These are phyloP conservation scores for Ophiostoma sp. DNA, from an alignment of 2,329 filamentous ascomycete genomes.

Conservation along the genomic window DNA sequence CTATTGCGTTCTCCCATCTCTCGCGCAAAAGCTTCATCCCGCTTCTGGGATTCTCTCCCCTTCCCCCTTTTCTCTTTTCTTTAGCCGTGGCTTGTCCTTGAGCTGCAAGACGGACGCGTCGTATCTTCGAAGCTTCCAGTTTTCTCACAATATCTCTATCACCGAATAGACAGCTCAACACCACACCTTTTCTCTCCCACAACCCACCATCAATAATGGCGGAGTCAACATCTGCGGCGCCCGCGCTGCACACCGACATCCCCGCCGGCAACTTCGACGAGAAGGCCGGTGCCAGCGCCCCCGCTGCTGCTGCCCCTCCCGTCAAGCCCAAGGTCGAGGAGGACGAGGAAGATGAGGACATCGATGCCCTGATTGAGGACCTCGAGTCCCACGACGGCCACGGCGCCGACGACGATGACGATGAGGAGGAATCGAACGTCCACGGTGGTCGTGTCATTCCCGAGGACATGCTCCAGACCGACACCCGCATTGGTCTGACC, in stretches of 20 bases:
- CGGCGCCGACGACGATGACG: slow-evolving; percentile 60
- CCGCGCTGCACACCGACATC: slow-evolving; percentile 64
- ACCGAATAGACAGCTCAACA: slow-evolving; percentile 27
- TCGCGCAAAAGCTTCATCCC: slow-evolving; percentile 22
- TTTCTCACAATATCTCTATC: slow-evolving; percentile 27
- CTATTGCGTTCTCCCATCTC: slow-evolving; percentile 22
- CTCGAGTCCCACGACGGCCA: slow-evolving; percentile 79
- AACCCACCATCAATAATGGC: slow-evolving; percentile 49
- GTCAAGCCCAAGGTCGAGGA: slow-evolving; percentile 48
- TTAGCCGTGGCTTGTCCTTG: slow-evolving; percentile 24
- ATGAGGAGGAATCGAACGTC: slow-evolving; percentile 47
- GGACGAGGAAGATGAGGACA: slow-evolving; percentile 77
- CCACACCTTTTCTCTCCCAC: slow-evolving; percentile 32
- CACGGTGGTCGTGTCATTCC: slow-evolving; percentile 63
- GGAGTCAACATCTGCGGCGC: slow-evolving; percentile 54
- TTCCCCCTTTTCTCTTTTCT: slow-evolving; percentile 8
- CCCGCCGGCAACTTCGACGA: slow-evolving; percentile 66
- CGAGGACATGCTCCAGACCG: slow-evolving; percentile 70
- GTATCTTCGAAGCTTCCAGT: slow-evolving; percentile 20
- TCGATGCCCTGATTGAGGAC: slow-evolving; percentile 83
- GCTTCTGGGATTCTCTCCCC: slow-evolving; percentile 20
- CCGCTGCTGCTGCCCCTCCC: slow-evolving; percentile 36
- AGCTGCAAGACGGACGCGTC: slow-evolving; percentile 28
- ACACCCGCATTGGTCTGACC: slow-evolving; percentile 68
- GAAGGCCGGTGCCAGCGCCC: slow-evolving; percentile 45